Base-by-base conservation (phyloP, 1,284 basidiomycete species). In the Cutaneotrichosporon sp. region DNA sequence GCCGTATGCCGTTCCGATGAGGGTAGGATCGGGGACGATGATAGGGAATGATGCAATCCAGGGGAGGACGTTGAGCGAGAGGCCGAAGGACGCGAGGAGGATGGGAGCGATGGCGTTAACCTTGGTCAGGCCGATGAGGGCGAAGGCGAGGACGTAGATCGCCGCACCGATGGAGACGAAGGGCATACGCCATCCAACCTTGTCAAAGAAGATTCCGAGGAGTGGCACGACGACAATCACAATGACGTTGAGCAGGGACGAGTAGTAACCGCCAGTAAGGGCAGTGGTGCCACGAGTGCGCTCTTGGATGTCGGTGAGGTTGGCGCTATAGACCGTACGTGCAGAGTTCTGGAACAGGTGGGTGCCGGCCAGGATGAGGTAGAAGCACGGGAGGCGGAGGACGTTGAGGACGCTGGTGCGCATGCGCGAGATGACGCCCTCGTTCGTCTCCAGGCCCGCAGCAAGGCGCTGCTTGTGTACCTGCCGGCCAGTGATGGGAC, bases 1-100 rank as follows among this genome's bases (percentile, higher is more conserved):
- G 0, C 80, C 79, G 56, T 76, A 79, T 0, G 78, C 78, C 0
- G 75, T 76, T 0, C 79, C 80, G 34, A 80, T 71, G n/a, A 73
- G 69, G 5, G 70, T 67, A 32, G 78, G 78, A n/a, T 73, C 69
- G 1, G 70, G 70, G 1, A 80, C 73, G 8, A 81, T 65, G 22
- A 81, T 70, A 3, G 80, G 79, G 34, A 81, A 75, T 2, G 72
- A 73, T 2, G 73, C 75, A 40, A 76, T 68, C 63, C 72, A 78
- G 5, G 76, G 77, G 11, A 80, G 70, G 30, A 73, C 70, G 65
- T 78, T 79, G 67, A 72, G 65, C 4, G 73, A 65, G 8, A 77
- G 70, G 0, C 72, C 76, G 13, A 79, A 59, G 5, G 74, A 76
- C 5, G 73, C 74, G 51, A 80, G 64, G 9, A 78, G 70, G 16